Evolutionary conservation across 1,284 basidiomycete species (phyloP).

Genomic region (Exobasidium cylindrosporum): DNA sequence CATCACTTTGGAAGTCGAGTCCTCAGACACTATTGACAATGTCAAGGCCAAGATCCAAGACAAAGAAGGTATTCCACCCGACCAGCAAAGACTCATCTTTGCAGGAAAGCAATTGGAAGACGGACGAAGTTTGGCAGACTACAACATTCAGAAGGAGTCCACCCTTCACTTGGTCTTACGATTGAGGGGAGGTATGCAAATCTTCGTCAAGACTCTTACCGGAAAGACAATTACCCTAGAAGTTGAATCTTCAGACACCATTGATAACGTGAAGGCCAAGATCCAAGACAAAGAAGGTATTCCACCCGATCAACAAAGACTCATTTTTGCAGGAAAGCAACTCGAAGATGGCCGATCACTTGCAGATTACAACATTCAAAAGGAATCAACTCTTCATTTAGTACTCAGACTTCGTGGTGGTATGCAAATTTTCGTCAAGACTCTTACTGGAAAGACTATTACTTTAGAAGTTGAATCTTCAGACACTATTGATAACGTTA

Average conservation of each 20-base stretch:
- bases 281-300: conserved; percentile 54
- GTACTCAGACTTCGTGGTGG: conserved; percentile 68
- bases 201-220: conserved; percentile 69
- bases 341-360: conserved; percentile 59
- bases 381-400: conserved; percentile 95
- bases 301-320: conserved; percentile 59
- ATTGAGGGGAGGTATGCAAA: conserved; percentile 66
- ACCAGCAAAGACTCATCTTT: conserved; percentile 53
- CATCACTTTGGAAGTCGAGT: conserved; percentile 58
- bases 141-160: conserved; percentile 97
- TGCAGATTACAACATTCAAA: conserved; percentile 63
- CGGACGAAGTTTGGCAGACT: conserved; percentile 49
- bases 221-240: conserved; percentile 95
- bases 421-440: conserved; percentile 27
- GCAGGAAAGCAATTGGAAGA: conserved; percentile 54
- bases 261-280: conserved; percentile 70
- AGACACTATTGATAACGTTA: conserved; percentile 87
- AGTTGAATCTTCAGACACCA: conserved; percentile 86
- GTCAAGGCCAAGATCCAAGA: conserved; percentile 60
- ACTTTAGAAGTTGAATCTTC: conserved; percentile 82
- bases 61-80: conserved; percentile 53
- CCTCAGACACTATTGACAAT: conserved; percentile 64
- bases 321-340: conserved; percentile 59
- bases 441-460: conserved; percentile 67
- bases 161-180: conserved; percentile 94